Percentiles rank a stretch among this genome's conserved stretches.
Evolutionary conservation across 352 stramenopile species (phyloP).

Genomic region (Halophytophthora batemanensis): DNA sequence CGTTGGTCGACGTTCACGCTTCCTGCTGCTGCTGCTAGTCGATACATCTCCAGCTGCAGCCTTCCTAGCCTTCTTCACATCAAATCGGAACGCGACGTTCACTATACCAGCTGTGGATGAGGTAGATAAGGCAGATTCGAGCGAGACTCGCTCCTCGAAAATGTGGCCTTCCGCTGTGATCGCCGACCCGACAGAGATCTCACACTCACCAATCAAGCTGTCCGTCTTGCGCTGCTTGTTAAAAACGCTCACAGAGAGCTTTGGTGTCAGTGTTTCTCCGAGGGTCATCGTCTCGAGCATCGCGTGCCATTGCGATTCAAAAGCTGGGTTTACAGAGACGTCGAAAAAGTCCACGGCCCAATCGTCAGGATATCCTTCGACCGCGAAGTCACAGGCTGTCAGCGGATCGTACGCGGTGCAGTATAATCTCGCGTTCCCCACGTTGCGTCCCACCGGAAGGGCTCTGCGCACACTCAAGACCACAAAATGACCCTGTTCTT

Average conservation of each 20-base stretch:
- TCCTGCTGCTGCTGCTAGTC: neutral
- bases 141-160: slow-evolving; percentile 59
- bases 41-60: neutral
- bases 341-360: slow-evolving; percentile 77
- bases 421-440: slow-evolving; percentile 39
- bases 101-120: slow-evolving; percentile 29
- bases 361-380: slow-evolving; percentile 56
- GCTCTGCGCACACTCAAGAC: slow-evolving; percentile 67
- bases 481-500: slow-evolving; percentile 51
- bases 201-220: slow-evolving; percentile 64
- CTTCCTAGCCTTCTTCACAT: slow-evolving; percentile 36
- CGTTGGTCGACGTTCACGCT: neutral
- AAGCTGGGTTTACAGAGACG: slow-evolving; percentile 31
- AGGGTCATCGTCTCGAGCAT: slow-evolving; percentile 56
- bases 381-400: slow-evolving; percentile 73
- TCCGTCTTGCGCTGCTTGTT: slow-evolving; percentile 71
- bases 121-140: slow-evolving; percentile 30
- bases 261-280: slow-evolving; percentile 58
- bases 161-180: slow-evolving; percentile 71
- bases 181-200: slow-evolving; percentile 68
- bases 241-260: slow-evolving; percentile 64
- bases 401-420: slow-evolving; percentile 84
- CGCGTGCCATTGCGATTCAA: slow-evolving; percentile 49
- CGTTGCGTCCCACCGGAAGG: slow-evolving; percentile 25
- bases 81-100: slow-evolving; percentile 57